Percentiles rank a stretch among this genome's conserved stretches.
These are phyloP conservation scores for Vicia sativa DNA, from an alignment of 306 rosid genomes.

Conservation along the genomic window DNA sequence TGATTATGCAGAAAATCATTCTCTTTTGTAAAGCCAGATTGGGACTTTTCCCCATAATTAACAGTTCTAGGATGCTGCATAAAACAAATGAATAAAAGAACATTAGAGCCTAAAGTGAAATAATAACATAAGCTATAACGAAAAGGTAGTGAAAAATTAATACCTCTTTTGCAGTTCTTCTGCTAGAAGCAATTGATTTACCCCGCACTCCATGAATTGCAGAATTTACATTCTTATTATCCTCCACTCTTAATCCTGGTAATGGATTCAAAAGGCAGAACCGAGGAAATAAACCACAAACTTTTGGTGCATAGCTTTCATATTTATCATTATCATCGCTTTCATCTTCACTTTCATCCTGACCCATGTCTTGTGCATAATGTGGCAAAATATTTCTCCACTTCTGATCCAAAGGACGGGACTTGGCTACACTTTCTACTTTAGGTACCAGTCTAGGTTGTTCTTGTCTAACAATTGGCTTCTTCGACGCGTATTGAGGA, in stretches of 20 bases:
- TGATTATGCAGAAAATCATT: constrained; percentile 39
- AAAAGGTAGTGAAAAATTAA: constrained; percentile 8
- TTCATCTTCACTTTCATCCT: constrained; percentile 63
- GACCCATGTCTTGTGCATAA: constrained; percentile 47
- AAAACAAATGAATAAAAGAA: constrained; percentile 30
- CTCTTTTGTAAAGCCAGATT: constrained; percentile 41
- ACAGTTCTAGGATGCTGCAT: constrained; percentile 54
- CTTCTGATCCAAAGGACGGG: constrained; percentile 42
- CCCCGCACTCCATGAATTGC: constrained; percentile 48
- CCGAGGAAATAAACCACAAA: constrained; percentile 68
- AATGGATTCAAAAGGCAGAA: constrained; percentile 68
- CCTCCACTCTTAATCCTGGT: constrained; percentile 63
- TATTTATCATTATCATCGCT: constrained; percentile 49
- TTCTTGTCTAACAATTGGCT: constrained; percentile 49
- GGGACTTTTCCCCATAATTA: constrained; percentile 44
- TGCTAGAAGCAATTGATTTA: constrained; percentile 56
- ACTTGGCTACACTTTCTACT: constrained; percentile 41
- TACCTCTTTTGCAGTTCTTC: constrained; percentile 56
- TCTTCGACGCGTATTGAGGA: constrained; percentile 54
- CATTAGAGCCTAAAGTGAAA: constrained; percentile 25
- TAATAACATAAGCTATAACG: constrained; percentile 3
- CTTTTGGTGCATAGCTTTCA: constrained; percentile 51
- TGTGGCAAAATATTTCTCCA: constrained; percentile 47
- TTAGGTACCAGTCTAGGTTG: constrained; percentile 51
- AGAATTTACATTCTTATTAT: constrained; percentile 40